These are phyloP conservation scores for Chalaropsis ovoidea DNA, from an alignment of 2,329 filamentous ascomycete species.

Conservation along the genomic window DNA sequence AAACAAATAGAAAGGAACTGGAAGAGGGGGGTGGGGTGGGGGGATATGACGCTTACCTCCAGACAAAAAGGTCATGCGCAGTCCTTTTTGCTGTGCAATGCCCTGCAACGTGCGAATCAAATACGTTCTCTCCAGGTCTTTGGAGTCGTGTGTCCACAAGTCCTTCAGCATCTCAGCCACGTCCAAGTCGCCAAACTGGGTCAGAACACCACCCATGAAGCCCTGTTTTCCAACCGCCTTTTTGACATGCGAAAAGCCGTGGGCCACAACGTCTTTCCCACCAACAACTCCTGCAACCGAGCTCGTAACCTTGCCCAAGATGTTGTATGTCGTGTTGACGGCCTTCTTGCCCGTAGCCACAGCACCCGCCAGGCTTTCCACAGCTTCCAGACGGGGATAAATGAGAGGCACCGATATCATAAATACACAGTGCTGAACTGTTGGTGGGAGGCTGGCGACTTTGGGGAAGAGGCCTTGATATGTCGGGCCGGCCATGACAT, in stretches of 20 bases:
- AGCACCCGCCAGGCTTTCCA: constrained; percentile 83
- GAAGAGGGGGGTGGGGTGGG: background rate
- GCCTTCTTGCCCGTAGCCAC: constrained; percentile 93
- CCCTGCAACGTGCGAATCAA: constrained; percentile 91
- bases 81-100: constrained; percentile 86
- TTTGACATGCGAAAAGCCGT: constrained; percentile 90
- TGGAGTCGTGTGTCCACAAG: constrained; percentile 96
- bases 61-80: constrained; percentile 94
- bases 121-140: constrained; percentile 94
- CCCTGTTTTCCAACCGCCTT: constrained; percentile 92
- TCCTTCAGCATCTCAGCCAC: constrained; percentile 89
- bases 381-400: constrained; percentile 82
- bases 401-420: constrained; percentile 86
- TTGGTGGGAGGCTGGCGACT: constrained; percentile 77
- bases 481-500: constrained; percentile 90
- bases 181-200: constrained; percentile 92
- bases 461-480: constrained; percentile 98
- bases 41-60: constrained; percentile 48
- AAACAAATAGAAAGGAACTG: background rate
- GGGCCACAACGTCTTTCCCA: constrained; percentile 82
- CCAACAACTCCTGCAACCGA: constrained; percentile 92
- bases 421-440: constrained; percentile 93
- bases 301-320: constrained; percentile 88
- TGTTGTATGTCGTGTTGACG: constrained; percentile 91
- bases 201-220: constrained; percentile 89